A percentile compares a stretch with the other conserved stretches of the same genome.
Conservation (phyloP, 1,284 basidiomycete species). For the Ustilago nuda region DNA sequence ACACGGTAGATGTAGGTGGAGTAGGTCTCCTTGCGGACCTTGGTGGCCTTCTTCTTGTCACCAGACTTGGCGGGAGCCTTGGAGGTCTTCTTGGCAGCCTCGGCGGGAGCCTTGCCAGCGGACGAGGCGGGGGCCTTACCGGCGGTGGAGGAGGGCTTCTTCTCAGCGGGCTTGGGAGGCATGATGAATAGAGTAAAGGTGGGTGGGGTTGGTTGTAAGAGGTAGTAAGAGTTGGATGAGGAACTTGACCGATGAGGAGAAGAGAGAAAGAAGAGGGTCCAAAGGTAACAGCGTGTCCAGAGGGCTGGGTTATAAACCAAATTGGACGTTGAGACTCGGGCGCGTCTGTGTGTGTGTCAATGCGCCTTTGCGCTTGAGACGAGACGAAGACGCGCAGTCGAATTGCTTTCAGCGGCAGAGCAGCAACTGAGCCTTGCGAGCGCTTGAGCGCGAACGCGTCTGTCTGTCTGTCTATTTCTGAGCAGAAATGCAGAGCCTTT, state of each 20-base stretch:
- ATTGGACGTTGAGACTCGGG: neutral
- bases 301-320: conserved; percentile 49
- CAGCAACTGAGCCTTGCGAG: neutral
- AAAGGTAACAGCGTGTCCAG: conserved; percentile 10
- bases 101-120: conserved; percentile 70
- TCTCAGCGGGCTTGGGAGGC: conserved; percentile 69
- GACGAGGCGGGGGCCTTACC: conserved; percentile 74
- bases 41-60: conserved; percentile 75
- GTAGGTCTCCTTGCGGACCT: conserved; percentile 74
- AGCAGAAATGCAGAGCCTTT: conserved; percentile 1
- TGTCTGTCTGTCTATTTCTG: neutral
- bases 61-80: conserved; percentile 72
- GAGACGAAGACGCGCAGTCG: conserved; percentile 12
- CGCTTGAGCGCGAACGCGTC: conserved; percentile 1
- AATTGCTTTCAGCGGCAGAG: neutral
- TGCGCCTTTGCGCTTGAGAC: neutral
- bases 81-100: conserved; percentile 75
- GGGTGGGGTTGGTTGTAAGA: conserved; percentile 18
- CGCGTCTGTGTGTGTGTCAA: conserved; percentile 4
- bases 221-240: conserved; percentile 25
- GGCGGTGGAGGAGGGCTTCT: conserved; percentile 74
- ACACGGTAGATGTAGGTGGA: conserved; percentile 72
- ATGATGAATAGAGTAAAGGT: conserved; percentile 44
- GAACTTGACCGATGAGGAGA: conserved; percentile 42
- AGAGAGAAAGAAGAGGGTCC: conserved; percentile 29